phyloP scores from a whole-genome alignment of 306 rosid species.

The Malus orientalis region DNA sequence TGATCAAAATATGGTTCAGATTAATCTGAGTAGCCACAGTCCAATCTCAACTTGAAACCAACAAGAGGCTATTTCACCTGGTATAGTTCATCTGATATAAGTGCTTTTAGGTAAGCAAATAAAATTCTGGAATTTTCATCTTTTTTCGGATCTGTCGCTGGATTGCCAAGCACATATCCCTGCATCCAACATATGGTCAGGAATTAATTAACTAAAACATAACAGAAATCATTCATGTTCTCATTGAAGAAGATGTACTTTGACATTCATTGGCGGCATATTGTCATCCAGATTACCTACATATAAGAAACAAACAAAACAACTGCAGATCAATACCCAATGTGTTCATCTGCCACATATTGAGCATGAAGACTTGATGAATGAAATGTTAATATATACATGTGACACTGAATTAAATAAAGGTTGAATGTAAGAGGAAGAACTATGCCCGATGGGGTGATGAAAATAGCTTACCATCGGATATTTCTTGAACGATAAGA shows the following conservation, averaged over 20 bases:
- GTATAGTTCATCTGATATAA: constrained; percentile 12
- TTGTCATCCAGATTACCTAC: background rate
- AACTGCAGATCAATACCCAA: background rate
- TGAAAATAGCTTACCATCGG: constrained; percentile 10
- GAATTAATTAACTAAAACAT: too few species aligned
- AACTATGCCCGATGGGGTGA: too few species aligned
- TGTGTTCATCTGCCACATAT: background rate
- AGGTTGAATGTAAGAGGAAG: background rate
- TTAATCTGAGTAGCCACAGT: too few species aligned
- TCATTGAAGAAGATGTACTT: background rate
- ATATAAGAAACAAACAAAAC: background rate
- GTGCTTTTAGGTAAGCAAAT: constrained; percentile 7
- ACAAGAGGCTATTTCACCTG: background rate
- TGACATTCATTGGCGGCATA: background rate
- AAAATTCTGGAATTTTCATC: background rate
- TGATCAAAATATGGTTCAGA: too few species aligned
- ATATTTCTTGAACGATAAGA: constrained; percentile 8
- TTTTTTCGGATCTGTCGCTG: background rate
- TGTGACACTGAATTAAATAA: background rate
- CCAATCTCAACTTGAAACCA: background rate
- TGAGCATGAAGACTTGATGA: background rate
- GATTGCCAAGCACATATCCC: constrained; percentile 20
- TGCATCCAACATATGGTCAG: background rate
- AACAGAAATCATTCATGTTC: background rate
- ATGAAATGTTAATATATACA: background rate